A percentile compares a stretch with the other conserved stretches of the same genome.
Evolutionary conservation across 306 rosid genomes (phyloP).

Genomic region (Alnus glutinosa): DNA sequence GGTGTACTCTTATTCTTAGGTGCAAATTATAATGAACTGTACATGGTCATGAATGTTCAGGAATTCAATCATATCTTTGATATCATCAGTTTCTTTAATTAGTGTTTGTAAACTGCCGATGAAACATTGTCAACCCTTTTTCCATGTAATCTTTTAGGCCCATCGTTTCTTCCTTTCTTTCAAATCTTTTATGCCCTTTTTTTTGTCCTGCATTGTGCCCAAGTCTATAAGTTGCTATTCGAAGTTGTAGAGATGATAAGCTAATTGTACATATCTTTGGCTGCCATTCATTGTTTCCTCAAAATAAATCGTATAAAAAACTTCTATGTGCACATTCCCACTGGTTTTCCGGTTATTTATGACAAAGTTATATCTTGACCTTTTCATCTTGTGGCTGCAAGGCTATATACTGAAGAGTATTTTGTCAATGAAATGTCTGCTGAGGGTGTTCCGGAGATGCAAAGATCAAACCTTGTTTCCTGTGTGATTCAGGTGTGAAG

Average conservation of each 20-base stretch:
- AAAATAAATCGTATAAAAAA: neutral
- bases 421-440: constrained; percentile 70
- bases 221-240: neutral
- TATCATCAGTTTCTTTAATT: too few relatives aligned
- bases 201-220: neutral
- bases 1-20: neutral
- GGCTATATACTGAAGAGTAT: constrained; percentile 92
- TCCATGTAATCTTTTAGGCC: too few relatives aligned
- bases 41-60: neutral
- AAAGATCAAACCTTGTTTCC: constrained; percentile 91
- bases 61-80: neutral
- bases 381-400: constrained; percentile 23
- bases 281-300: neutral
- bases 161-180: neutral
- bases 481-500: constrained; percentile 75
- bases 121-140: too few relatives aligned
- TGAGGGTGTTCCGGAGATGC: constrained; percentile 94
- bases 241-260: too few relatives aligned
- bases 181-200: neutral
- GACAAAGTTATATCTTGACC: neutral
- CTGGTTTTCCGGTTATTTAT: neutral
- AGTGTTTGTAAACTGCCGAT: too few relatives aligned
- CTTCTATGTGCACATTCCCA: neutral
- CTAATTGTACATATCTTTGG: neutral
- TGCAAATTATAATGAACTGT: neutral